Conservation (phyloP, 2,329 filamentous ascomycete species). For the Myriangium duriaei region DNA sequence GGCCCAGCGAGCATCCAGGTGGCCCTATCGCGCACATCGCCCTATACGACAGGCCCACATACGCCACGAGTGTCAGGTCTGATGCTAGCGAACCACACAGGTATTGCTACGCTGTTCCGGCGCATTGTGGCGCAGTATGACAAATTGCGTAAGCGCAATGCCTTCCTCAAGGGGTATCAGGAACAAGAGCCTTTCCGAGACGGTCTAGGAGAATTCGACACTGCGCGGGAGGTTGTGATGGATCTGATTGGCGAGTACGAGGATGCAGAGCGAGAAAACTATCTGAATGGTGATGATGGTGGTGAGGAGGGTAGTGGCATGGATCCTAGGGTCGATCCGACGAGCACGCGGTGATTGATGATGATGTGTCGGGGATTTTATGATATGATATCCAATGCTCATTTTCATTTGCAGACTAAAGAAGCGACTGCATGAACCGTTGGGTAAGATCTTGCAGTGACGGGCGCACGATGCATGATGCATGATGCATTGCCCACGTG, state of each 20-base stretch:
- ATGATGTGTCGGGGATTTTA: background rate
- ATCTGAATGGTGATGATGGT: constrained; percentile 57
- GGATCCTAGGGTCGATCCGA: constrained; percentile 17
- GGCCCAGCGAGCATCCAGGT: constrained; percentile 96
- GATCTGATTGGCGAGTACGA: constrained; percentile 93
- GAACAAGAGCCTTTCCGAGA: constrained; percentile 89
- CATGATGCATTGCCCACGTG: too few species aligned
- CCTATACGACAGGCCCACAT: constrained; percentile 89
- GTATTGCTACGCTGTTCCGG: constrained; percentile 93
- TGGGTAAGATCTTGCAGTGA: too few species aligned
- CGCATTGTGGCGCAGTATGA: constrained; percentile 88
- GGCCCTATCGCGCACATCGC: constrained; percentile 88
- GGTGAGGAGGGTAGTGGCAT: constrained; percentile 18
- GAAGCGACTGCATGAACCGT: too few species aligned
- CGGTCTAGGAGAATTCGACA: constrained; percentile 87
- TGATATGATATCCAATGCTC: background rate
- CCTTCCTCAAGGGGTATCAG: constrained; percentile 93
- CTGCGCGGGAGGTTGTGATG: constrained; percentile 79
- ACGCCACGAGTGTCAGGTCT: constrained; percentile 79
- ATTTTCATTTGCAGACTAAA: too few species aligned
- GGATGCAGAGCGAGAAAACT: constrained; percentile 81
- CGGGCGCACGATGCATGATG: too few species aligned
- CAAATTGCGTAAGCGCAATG: constrained; percentile 87
- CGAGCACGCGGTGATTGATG: constrained; percentile 7
- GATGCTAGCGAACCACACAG: constrained; percentile 97